These are phyloP conservation scores for Candida peoriensis DNA, from an alignment of 805 yeast species.

Conservation along the genomic window DNA sequence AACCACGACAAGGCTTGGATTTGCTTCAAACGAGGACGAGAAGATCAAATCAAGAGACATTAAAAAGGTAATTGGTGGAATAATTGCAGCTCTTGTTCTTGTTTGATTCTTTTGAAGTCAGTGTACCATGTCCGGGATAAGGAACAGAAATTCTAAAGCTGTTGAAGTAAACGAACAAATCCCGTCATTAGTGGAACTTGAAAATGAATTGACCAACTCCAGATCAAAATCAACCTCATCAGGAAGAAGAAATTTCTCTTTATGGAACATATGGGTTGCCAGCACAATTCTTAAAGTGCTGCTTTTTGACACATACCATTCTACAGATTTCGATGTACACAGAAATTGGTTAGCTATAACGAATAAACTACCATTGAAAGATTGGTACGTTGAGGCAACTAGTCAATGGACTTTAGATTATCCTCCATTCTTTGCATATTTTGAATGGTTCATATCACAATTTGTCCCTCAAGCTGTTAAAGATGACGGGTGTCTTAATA, in stretches of 20 bases:
- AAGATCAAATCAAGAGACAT: too few species aligned
- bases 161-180: too few species aligned
- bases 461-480: slow-evolving; percentile 61
- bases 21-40: too few species aligned
- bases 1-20: too few species aligned
- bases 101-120: too few species aligned
- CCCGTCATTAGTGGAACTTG: too few species aligned
- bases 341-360: slow-evolving; percentile 97
- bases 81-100: too few species aligned
- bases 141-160: too few species aligned
- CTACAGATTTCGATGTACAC: slow-evolving; percentile 97
- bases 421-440: slow-evolving; percentile 97
- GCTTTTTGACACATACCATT: slow-evolving; percentile 75
- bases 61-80: too few species aligned
- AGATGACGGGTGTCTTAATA: slow-evolving; percentile 72
- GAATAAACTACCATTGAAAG: slow-evolving; percentile 56
- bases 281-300: slow-evolving; percentile 54
- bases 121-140: too few species aligned
- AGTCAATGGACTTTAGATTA: slow-evolving; percentile 94
- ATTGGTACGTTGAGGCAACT: slow-evolving; percentile 81
- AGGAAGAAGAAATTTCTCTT: slow-evolving; percentile 34
- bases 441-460: slow-evolving; percentile 75
- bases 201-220: too few species aligned
- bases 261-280: slow-evolving; percentile 66
- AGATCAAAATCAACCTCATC: not conserved